Percentiles rank a stretch among this genome's conserved stretches.
Conservation (phyloP, 2,329 filamentous ascomycete genomes). For the Pseudogymnoascus sp. region DNA sequence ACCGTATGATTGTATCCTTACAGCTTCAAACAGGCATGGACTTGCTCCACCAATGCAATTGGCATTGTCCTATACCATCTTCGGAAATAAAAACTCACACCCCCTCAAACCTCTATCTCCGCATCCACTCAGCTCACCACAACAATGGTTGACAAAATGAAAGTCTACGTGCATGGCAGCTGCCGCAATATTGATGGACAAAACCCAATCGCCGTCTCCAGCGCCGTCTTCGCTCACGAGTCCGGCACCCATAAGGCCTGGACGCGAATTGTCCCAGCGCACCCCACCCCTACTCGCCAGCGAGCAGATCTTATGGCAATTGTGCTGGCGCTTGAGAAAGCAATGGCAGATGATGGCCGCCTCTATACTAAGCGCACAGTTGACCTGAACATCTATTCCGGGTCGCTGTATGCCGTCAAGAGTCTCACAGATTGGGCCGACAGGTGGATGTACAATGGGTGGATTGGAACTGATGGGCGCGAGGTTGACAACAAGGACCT, state of each 20-base stretch:
- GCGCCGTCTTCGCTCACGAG: not conserved
- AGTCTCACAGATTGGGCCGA: not conserved
- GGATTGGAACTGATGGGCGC: not conserved
- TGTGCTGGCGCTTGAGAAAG: not conserved
- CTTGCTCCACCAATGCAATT: not conserved
- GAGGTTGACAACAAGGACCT: not conserved
- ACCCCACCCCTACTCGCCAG: not conserved
- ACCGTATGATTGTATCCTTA: not conserved
- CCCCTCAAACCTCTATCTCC: not conserved
- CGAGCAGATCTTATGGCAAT: not conserved
- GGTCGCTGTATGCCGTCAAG: not conserved
- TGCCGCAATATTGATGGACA: not conserved
- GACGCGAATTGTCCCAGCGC: not conserved
- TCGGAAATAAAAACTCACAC: not conserved
- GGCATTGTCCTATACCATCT: not conserved
- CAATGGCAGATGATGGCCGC: not conserved
- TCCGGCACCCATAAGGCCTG: not conserved
- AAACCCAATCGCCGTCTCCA: not conserved
- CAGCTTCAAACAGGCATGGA: not conserved
- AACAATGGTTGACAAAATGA: constrained; percentile 5
- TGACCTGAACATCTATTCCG: not conserved
- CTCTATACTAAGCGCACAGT: not conserved
- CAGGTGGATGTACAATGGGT: not conserved
- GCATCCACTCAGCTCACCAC: not conserved
- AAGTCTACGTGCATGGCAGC: not conserved